These are phyloP conservation scores for Tuber borchii DNA, from an alignment of 495 filamentous ascomycete species.

Conservation along the genomic window DNA sequence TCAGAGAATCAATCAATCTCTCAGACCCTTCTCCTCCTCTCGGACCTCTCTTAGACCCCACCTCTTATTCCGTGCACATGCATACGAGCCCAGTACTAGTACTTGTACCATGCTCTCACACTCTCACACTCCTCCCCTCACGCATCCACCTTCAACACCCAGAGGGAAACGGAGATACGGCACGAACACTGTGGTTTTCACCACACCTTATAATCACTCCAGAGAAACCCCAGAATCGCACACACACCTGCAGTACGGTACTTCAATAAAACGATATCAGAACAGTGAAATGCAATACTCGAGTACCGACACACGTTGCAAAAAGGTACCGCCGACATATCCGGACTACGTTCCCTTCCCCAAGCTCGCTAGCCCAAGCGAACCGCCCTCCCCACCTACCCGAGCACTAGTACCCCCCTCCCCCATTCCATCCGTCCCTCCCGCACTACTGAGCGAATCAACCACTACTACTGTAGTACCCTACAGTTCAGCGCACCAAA, in stretches of 20 bases:
- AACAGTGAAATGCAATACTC: not conserved
- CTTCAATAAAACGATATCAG: not conserved
- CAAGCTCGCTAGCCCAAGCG: not conserved
- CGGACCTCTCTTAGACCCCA: not conserved
- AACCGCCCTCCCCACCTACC: not conserved
- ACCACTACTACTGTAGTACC: not conserved
- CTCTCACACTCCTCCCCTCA: not conserved
- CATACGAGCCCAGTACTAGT: not conserved
- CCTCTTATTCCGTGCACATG: not conserved
- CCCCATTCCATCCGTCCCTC: not conserved
- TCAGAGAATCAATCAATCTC: not conserved
- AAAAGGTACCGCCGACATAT: too few species aligned
- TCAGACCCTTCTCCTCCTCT: slow-evolving; percentile 2
- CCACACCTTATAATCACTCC: not conserved
- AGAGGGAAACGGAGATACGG: not conserved
- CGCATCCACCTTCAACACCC: not conserved
- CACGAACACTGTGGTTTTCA: not conserved
- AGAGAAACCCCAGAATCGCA: not conserved
- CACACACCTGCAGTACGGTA: not conserved
- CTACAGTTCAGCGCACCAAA: not conserved
- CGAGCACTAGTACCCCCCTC: too few species aligned
- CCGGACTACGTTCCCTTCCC: not conserved
- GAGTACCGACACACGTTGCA: too few species aligned
- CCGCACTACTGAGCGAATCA: not conserved
- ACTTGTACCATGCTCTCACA: not conserved